Evolutionary conservation across 371 early-diverging fungal species (phyloP).

Genomic region (Fennellomyces sp.): DNA sequence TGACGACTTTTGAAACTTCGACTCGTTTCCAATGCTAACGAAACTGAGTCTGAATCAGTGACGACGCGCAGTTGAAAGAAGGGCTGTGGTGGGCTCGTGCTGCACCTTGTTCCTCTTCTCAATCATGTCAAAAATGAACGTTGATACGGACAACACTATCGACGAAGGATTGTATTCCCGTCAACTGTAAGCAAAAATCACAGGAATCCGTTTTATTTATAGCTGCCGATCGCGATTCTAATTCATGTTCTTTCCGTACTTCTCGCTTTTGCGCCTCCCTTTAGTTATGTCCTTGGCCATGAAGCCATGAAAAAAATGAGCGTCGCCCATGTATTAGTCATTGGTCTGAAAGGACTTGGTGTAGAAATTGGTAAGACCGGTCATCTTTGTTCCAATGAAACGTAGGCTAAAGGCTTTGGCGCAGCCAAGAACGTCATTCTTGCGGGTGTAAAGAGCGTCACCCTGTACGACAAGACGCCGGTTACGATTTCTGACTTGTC

Average conservation of each 20-base stretch:
- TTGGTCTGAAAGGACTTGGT: conserved; percentile 97
- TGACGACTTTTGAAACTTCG: too few species aligned
- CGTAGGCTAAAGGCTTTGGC: too few species aligned
- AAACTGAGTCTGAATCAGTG: too few species aligned
- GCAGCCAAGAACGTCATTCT: conserved; percentile 98
- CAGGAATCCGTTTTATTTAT: not conserved
- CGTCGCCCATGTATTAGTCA: conserved; percentile 93
- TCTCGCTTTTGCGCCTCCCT: not conserved
- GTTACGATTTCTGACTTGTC: conserved; percentile 87
- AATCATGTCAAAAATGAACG: conserved; percentile 37
- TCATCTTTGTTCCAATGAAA: conserved; percentile 5
- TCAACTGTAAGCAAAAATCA: conserved; percentile 84
- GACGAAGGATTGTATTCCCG: conserved; percentile 97
- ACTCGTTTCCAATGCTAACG: not conserved
- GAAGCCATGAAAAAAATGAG: conserved; percentile 99
- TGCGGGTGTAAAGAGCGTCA: conserved; percentile 98
- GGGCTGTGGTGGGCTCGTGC: not conserved
- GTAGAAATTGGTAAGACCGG: conserved; percentile 89
- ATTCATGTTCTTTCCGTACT: not conserved
- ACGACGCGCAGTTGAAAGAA: not conserved
- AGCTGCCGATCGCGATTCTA: not conserved
- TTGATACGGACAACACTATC: conserved; percentile 62
- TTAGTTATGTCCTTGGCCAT: conserved; percentile 98
- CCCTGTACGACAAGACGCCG: conserved; percentile 86
- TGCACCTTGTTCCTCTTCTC: not conserved